Conservation (phyloP, 192 early-diverging fungal genomes). For the Coemansia aciculifera region DNA sequence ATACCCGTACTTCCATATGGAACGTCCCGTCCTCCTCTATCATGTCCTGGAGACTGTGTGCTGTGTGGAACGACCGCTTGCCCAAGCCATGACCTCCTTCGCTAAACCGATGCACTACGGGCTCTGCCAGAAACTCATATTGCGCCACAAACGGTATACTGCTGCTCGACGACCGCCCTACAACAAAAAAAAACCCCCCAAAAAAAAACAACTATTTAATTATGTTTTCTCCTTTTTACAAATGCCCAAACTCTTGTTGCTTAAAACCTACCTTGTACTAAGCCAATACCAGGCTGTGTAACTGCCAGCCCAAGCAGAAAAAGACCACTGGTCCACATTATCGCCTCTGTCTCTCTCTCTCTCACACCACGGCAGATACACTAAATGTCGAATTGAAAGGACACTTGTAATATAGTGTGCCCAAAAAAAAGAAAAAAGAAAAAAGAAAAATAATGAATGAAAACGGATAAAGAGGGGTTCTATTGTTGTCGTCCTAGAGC, state of each 20-base stretch:
- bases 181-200: not conserved
- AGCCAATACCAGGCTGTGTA: not conserved
- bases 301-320: constrained; percentile 9
- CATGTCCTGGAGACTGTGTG: constrained; percentile 25
- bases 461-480: not conserved
- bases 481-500: not conserved
- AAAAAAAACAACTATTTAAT: not conserved
- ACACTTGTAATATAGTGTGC: not conserved
- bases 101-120: constrained; percentile 38
- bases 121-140: constrained; percentile 50
- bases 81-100: not conserved
- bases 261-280: not conserved
- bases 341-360: not conserved
- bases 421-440: not conserved
- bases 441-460: not conserved
- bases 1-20: constrained; percentile 60
- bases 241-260: not conserved
- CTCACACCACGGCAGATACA: not conserved
- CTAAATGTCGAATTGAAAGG: constrained; percentile 1
- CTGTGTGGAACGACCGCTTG: not conserved
- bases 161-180: constrained; percentile 26
- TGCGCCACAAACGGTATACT: constrained; percentile 39
- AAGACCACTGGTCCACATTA: constrained; percentile 13
- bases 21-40: constrained; percentile 51
- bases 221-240: not conserved